These are phyloP conservation scores for Xylariaceae sp. DNA, from an alignment of 2,329 filamentous ascomycete genomes.

Conservation along the genomic window DNA sequence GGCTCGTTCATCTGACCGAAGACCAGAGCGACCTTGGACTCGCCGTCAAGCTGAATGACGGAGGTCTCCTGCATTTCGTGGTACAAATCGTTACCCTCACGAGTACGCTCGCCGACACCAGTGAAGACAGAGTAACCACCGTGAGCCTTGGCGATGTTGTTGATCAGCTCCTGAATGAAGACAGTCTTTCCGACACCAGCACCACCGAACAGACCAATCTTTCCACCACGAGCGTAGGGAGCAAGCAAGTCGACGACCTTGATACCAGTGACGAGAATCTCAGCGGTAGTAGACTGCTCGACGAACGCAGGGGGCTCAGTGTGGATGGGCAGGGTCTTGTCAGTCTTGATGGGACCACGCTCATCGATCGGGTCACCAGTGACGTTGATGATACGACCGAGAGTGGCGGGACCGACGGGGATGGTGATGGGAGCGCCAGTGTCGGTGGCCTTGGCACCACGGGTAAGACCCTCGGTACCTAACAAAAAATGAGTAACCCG, in stretches of 20 bases:
- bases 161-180: constrained; percentile 99
- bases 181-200: constrained; percentile 99
- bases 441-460: constrained; percentile 78
- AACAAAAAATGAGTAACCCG: constrained; percentile 24
- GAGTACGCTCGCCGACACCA: constrained; percentile 99
- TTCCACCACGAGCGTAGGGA: constrained; percentile 99
- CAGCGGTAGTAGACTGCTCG: constrained; percentile 93
- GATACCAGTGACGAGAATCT: constrained; percentile 98
- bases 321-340: constrained; percentile 87
- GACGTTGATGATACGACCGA: constrained; percentile 99
- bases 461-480: constrained; percentile 99
- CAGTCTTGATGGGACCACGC: constrained; percentile 93
- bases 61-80: constrained; percentile 99
- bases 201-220: constrained; percentile 99
- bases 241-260: constrained; percentile 99
- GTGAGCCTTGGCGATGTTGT: constrained; percentile 99
- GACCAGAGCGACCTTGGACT: constrained; percentile 98
- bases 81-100: constrained; percentile 99
- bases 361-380: constrained; percentile 99
- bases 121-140: constrained; percentile 99
- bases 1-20: constrained; percentile 99
- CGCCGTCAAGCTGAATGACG: constrained; percentile 98
- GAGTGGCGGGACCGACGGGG: constrained; percentile 85
- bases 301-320: constrained; percentile 85
- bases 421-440: constrained; percentile 95